phyloP scores from a whole-genome alignment of 305 asterid species.

The Rubia tinctorum region DNA sequence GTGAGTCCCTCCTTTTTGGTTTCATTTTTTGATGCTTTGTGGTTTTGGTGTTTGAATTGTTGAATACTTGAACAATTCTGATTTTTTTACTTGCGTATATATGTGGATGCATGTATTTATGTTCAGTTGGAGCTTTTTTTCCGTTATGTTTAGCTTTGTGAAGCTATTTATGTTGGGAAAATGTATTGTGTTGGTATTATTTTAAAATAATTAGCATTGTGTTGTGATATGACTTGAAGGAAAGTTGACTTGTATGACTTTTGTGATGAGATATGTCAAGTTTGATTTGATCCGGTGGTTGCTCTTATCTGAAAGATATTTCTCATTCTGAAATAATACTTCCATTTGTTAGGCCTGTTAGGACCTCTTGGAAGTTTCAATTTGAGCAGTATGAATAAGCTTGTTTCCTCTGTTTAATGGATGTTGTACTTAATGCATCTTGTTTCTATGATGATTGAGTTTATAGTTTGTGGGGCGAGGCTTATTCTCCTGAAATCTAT shows the following conservation, averaged over 20 bases:
- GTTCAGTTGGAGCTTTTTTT: neutral
- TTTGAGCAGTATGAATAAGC: neutral
- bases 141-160: too few relatives aligned
- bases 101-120: conserved; percentile 1
- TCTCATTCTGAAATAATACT: neutral
- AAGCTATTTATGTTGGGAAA: neutral
- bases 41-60: neutral
- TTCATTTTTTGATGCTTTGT: neutral
- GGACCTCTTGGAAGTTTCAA: neutral
- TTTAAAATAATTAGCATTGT: neutral
- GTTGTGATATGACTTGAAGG: neutral
- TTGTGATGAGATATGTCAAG: neutral
- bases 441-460: neutral
- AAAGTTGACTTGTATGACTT: neutral
- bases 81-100: neutral
- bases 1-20: conserved; percentile 30
- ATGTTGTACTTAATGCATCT: neutral
- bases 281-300: neutral
- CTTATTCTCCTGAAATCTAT: neutral
- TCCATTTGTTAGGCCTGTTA: neutral
- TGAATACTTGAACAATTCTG: neutral
- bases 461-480: neutral
- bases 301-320: neutral
- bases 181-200: neutral
- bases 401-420: neutral